Base-by-base conservation (phyloP, 345 rosid genomes). In the Pelargonium nanum region DNA sequence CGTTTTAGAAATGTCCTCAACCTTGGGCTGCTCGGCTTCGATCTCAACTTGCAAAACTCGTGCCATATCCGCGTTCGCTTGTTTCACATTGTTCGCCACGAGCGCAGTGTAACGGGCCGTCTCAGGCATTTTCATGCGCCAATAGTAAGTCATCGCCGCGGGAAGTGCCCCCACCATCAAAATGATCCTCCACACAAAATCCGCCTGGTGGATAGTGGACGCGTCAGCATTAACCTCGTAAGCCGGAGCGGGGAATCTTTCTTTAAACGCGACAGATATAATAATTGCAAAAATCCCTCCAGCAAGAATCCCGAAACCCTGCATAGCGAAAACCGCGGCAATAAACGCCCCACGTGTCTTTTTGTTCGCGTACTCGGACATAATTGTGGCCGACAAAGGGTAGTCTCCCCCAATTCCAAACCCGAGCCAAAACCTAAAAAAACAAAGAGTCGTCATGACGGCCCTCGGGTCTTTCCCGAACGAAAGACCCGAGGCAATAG, bases 321-420 rank as follows among this genome's bases (percentile, higher is more conserved):
- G 96, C 96, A 89, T 89, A 0, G 96, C 96, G 19, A 89, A 89
- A n/a, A 89, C 96, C 0, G 96, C 91, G 3, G 95, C 96, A 23
- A 89, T 77, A 64, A 86, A 89, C 0, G 96, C n/a, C n/a, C n/a
- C n/a, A n/a, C n/a, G n/a, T n/a, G n/a, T n/a, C n/a, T n/a, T n/a
- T n/a, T n/a, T n/a, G 67, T 83, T 89, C 4, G 96, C 87, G 62
- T 84, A 86, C 58, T 89, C 96, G 0, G 96, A 89, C 94, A 86
- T 86, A 68, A 89, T 75, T 1, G 79, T 71, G 9, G 79, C 76
- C 0, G 79, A 75, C 7, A 75, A 72, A 1, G 79, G 79, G 55
- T 75, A 75, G 51, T 75, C 79, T 6, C 79, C 79, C 0, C 79
- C 79, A 19, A 75, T 68, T 21, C 79, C 79, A 7, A 75, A 75